A percentile compares a stretch with the other conserved stretches of the same genome.
phyloP scores from a whole-genome alignment of 169 alveolate genomes.

The Plasmodium coatneyi region DNA sequence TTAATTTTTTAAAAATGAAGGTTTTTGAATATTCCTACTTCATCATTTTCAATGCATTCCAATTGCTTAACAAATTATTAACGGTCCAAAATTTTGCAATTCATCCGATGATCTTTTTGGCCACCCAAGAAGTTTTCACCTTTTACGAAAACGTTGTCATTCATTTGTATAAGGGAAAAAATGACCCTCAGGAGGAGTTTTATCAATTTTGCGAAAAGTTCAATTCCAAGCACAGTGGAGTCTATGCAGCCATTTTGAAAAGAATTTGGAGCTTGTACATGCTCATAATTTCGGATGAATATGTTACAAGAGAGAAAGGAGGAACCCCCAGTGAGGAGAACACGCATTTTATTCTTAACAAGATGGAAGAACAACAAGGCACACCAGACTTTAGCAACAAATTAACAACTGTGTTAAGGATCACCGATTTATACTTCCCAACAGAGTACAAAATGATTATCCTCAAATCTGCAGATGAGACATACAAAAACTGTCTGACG shows the following conservation, averaged over 20 bases:
- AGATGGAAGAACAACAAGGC: not conserved
- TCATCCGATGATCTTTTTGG: conserved; percentile 51
- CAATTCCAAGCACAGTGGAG: conserved; percentile 35
- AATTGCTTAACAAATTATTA: conserved; percentile 44
- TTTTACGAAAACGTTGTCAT: conserved; percentile 66
- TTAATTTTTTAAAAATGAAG: conserved; percentile 33
- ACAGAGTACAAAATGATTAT: conserved; percentile 23
- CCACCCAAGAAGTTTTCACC: conserved; percentile 23
- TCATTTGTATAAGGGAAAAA: conserved; percentile 52
- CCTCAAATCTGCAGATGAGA: conserved; percentile 4
- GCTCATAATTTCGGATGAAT: conserved; percentile 69
- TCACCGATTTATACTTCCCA: conserved; percentile 46
- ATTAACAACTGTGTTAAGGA: conserved; percentile 8
- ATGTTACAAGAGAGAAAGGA: not conserved
- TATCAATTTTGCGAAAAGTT: conserved; percentile 51
- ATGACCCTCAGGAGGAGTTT: conserved; percentile 42
- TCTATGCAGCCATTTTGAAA: conserved; percentile 17
- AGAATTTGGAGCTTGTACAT: conserved; percentile 61
- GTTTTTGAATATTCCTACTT: conserved; percentile 55
- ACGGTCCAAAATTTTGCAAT: conserved; percentile 54
- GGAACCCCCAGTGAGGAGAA: not conserved
- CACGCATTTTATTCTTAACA: not conserved
- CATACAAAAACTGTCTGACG: conserved; percentile 14
- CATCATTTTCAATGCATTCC: conserved; percentile 52
- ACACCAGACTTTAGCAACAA: not conserved